These are phyloP conservation scores for Aspergillus hiratsukae DNA, from an alignment of 2,329 filamentous ascomycete species.

Conservation along the genomic window DNA sequence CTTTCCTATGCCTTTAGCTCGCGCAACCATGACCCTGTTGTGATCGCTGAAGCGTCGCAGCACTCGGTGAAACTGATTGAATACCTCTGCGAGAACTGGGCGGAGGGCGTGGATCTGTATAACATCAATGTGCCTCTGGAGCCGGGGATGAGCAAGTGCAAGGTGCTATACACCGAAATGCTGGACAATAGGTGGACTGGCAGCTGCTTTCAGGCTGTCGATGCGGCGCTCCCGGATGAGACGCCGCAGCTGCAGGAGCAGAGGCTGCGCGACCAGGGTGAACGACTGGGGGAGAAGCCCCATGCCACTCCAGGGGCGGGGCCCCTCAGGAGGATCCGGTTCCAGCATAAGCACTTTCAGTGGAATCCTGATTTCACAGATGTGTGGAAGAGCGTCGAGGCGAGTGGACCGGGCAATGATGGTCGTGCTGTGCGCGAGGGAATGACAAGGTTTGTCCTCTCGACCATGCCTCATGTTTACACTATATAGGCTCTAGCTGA, in stretches of 20 bases:
- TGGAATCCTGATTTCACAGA: conserved; percentile 87
- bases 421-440: conserved; percentile 89
- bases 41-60: conserved; percentile 72
- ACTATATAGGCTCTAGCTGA: conserved; percentile 5
- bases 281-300: conserved; percentile 30
- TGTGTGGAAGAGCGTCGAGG: conserved; percentile 81
- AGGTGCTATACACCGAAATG: conserved; percentile 78
- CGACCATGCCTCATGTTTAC: background rate
- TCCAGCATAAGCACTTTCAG: conserved; percentile 84
- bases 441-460: conserved; percentile 65
- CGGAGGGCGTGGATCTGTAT: conserved; percentile 73
- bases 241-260: conserved; percentile 64
- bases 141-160: conserved; percentile 65
- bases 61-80: conserved; percentile 75
- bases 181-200: conserved; percentile 91
- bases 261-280: conserved; percentile 64
- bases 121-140: conserved; percentile 85
- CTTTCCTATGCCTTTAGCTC: conserved; percentile 88
- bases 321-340: conserved; percentile 40
- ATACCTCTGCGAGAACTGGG: conserved; percentile 72
- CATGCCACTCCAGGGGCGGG: conserved; percentile 17
- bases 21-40: conserved; percentile 72
- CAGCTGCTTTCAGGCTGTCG: conserved; percentile 79
- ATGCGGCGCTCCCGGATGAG: conserved; percentile 57
- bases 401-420: conserved; percentile 75